These are phyloP conservation scores for Penicillium odoratum DNA, from an alignment of 495 filamentous ascomycete species.

Conservation along the genomic window DNA sequence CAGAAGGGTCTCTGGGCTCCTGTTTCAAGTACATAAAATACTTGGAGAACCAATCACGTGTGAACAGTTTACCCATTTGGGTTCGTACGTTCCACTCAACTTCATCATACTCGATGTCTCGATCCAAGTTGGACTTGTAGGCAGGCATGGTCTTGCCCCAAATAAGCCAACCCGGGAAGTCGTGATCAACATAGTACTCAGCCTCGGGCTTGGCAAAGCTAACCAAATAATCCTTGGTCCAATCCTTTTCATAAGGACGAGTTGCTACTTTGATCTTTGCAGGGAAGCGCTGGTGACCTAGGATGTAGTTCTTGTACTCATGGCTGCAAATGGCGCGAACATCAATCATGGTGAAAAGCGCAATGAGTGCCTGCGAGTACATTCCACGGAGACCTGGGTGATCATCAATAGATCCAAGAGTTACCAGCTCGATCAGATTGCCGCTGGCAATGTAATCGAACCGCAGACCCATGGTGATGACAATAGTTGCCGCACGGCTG, in stretches of 20 bases:
- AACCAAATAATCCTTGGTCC: constrained; percentile 74
- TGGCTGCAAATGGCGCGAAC: constrained; percentile 84
- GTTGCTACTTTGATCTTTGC: constrained; percentile 75
- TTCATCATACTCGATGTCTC: constrained; percentile 78
- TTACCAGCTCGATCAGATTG: constrained; percentile 80
- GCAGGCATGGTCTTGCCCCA: constrained; percentile 86
- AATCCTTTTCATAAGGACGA: constrained; percentile 66
- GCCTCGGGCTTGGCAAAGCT: constrained; percentile 78
- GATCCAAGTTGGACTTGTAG: constrained; percentile 65
- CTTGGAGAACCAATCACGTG: constrained; percentile 79
- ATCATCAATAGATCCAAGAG: constrained; percentile 79
- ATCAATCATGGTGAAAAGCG: constrained; percentile 79
- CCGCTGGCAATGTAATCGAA: constrained; percentile 84
- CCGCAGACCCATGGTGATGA: constrained; percentile 81
- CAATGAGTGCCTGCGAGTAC: constrained; percentile 77
- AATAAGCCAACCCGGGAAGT: constrained; percentile 96
- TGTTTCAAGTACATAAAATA: constrained; percentile 95
- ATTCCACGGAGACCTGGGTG: constrained; percentile 83
- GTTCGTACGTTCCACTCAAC: constrained; percentile 72
- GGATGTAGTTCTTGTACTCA: constrained; percentile 79
- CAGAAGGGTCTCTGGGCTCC: constrained; percentile 79
- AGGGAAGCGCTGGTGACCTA: constrained; percentile 69
- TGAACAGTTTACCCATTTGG: constrained; percentile 78
- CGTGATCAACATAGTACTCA: constrained; percentile 86
- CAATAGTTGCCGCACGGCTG: constrained; percentile 80